A percentile compares a stretch with the other conserved stretches of the same genome.
These are phyloP conservation scores for Raphanus raphanistrum DNA, from an alignment of 345 rosid species.

Conservation along the genomic window DNA sequence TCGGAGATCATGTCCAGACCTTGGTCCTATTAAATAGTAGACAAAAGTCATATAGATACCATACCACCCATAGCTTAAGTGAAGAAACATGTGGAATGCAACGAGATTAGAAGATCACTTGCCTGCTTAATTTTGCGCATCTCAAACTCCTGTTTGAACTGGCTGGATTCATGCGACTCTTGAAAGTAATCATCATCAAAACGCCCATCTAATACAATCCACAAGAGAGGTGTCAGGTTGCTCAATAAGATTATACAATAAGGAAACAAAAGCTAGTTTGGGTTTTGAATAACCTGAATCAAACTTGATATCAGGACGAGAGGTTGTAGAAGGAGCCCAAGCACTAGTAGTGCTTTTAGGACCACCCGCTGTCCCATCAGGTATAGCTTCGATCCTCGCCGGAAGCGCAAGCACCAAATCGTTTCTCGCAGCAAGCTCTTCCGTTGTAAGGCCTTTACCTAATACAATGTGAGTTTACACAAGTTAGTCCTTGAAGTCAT, in stretches of 20 bases:
- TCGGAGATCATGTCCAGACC: conserved; percentile 93
- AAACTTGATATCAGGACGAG: conserved; percentile 82
- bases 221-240: conserved; percentile 25
- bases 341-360: conserved; percentile 71
- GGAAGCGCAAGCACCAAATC: conserved; percentile 94
- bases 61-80: background rate
- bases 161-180: conserved; percentile 71
- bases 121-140: conserved; percentile 91
- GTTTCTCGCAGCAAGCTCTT: conserved; percentile 83
- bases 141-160: conserved; percentile 90
- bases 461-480: background rate
- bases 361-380: conserved; percentile 88
- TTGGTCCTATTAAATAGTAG: conserved; percentile 66
- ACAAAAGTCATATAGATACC: background rate
- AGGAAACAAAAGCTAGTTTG: conserved; percentile 13
- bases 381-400: conserved; percentile 85
- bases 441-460: conserved; percentile 92
- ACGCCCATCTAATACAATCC: conserved; percentile 55
- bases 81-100: background rate
- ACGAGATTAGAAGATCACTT: conserved; percentile 31
- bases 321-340: conserved; percentile 73
- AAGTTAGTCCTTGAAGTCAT: conserved; percentile 2
- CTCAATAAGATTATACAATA: background rate
- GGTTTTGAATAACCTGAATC: conserved; percentile 69
- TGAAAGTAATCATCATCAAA: conserved; percentile 90